phyloP scores from a whole-genome alignment of 106 monocot genomes.

The Ottelia alismoides region DNA sequence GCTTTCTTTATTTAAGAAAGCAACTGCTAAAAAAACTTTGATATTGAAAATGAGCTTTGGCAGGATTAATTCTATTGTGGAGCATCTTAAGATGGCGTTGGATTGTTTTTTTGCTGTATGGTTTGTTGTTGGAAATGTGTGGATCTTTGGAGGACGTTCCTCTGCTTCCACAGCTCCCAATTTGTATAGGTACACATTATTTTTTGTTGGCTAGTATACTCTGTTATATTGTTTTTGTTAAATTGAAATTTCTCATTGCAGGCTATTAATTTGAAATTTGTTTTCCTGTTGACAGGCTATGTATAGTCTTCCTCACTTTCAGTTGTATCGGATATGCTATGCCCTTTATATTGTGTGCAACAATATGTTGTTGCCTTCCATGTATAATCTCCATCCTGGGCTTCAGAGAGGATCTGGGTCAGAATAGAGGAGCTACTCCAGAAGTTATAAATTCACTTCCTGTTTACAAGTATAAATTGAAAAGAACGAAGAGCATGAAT shows the following conservation, averaged over 20 bases:
- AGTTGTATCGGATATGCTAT: slow-evolving; percentile 56
- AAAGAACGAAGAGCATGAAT: slow-evolving; percentile 6
- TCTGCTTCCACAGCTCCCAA: slow-evolving; percentile 63
- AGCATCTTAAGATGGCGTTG: slow-evolving; percentile 75
- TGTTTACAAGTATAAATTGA: slow-evolving; percentile 34
- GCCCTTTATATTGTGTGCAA: slow-evolving; percentile 55
- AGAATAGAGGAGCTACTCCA: slow-evolving; percentile 32
- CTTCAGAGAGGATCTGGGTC: slow-evolving; percentile 33
- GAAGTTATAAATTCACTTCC: slow-evolving; percentile 38
- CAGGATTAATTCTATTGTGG: slow-evolving; percentile 54
- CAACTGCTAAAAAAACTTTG: too few species aligned
- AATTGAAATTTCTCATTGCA: neutral
- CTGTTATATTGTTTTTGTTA: neutral
- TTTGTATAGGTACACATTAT: slow-evolving; percentile 63
- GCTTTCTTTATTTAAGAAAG: too few species aligned
- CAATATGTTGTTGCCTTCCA: slow-evolving; percentile 60
- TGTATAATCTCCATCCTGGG: slow-evolving; percentile 60
- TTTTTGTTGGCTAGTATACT: too few species aligned
- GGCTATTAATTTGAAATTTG: neutral
- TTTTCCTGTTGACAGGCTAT: slow-evolving; percentile 24
- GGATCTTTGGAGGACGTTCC: slow-evolving; percentile 76
- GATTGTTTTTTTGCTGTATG: slow-evolving; percentile 93
- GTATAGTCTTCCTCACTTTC: slow-evolving; percentile 54
- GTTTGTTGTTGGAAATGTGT: slow-evolving; percentile 95
- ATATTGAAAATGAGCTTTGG: too few species aligned